Evolutionary conservation across 2,329 filamentous ascomycete species (phyloP), one percentile per base, ranked within the genome.

Genomic region (Apiospora koreana): DNA sequence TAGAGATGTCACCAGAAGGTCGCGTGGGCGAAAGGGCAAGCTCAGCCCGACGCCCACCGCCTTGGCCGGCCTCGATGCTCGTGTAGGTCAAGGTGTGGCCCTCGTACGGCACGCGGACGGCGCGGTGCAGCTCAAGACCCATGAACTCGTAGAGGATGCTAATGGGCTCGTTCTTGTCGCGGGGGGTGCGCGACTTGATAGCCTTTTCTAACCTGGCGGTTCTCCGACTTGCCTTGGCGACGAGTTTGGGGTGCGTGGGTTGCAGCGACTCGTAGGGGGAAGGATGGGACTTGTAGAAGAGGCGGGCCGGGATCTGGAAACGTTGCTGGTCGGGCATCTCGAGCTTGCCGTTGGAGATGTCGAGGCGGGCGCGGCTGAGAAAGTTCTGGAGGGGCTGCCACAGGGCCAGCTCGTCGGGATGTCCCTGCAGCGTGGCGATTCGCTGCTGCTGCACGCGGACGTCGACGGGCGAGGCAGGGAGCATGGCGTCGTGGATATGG

Each of bases 71-170:
- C 71, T 89, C 84, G 72, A 88, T 81, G 74, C 81, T 84, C 25
- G 82, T 86, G 81, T 89, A 88, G 9, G 80, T 81, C 10, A 90
- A 78, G 14, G 76, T 83, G 77, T 86, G 83, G 58, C 81, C 82
- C 8, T 79, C 72, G 76, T 83, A 85, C 2, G 81, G 76, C 48
- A 83, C 78, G 12, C 84, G 79, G 65, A 85, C 77, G 31, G 80
- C 78, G 70, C 86, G 85, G 64, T 84, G 86, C 48, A 89, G 80
- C 74, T 90, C 87, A 1, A 88, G 80, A 9, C 87, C 86, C 65
- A 82, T 80, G 76, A 89, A 88, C 21, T 81, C 72, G 78, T 85
- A 85, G 16, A 74, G 71, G 69, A 74, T 82, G 71, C 38, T 74
- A 25, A 64, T 31, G 68, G 67, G 68, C 28, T 68, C 38, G 28